Percentiles rank a stretch among this genome's conserved stretches.
Evolutionary conservation across 2,329 filamentous ascomycete genomes (phyloP).

Genomic region (Dactylellina drechsleri): DNA sequence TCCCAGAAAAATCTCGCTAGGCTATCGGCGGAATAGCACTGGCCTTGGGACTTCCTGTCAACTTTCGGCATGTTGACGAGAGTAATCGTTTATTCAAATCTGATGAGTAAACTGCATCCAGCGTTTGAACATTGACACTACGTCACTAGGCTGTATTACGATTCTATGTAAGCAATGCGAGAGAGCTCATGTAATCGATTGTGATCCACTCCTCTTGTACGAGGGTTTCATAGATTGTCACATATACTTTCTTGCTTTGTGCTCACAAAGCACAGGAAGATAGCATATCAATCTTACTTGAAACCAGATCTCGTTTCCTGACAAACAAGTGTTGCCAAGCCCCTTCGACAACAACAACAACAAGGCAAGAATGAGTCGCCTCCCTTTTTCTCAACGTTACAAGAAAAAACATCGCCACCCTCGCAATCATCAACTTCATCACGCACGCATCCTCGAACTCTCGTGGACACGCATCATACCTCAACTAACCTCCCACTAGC

Average conservation of each 20-base stretch:
- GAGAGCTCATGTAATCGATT: slow-evolving; percentile 41
- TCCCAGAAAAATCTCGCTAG: slow-evolving; percentile 23
- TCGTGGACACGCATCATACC: neutral
- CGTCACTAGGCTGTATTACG: slow-evolving; percentile 17
- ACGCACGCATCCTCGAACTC: neutral
- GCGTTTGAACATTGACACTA: neutral
- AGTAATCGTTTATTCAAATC: slow-evolving; percentile 51
- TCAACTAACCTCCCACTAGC: too few species aligned
- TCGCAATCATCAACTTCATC: slow-evolving; percentile 14
- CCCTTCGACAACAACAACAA: slow-evolving; percentile 7
- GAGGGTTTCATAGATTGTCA: neutral
- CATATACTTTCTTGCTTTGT: too few species aligned
- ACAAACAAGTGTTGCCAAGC: slow-evolving; percentile 15
- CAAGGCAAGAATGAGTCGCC: slow-evolving; percentile 36
- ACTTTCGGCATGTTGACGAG: slow-evolving; percentile 52
- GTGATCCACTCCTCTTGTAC: neutral
- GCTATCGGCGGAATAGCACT: slow-evolving; percentile 51
- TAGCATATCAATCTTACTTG: too few species aligned
- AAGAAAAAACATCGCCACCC: neutral
- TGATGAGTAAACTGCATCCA: slow-evolving; percentile 51
- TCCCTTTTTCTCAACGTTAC: slow-evolving; percentile 21
- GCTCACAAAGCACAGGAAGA: too few species aligned
- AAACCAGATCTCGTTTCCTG: neutral
- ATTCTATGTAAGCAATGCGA: slow-evolving; percentile 32
- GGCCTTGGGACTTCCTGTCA: neutral